Conservation (phyloP, 2,329 filamentous ascomycete genomes). For the Aureobasidium pullulans region DNA sequence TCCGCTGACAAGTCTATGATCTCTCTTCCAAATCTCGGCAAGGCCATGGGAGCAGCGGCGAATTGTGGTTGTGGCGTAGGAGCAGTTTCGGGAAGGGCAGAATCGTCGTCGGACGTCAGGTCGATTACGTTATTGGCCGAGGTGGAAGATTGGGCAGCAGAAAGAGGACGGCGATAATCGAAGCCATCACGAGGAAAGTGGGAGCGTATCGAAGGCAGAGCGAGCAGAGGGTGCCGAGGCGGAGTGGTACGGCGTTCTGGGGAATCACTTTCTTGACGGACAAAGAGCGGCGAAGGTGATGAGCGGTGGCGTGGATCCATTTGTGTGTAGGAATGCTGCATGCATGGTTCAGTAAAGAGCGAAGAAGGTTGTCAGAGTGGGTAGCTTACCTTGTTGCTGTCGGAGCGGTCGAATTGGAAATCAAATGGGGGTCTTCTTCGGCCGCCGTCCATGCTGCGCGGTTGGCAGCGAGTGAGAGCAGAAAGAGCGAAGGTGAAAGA, state of each 20-base stretch:
- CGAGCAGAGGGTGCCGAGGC: not conserved
- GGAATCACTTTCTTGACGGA: slow-evolving; percentile 19
- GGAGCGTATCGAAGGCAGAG: slow-evolving; percentile 16
- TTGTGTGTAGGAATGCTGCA: slow-evolving; percentile 2
- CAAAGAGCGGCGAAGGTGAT: slow-evolving; percentile 21
- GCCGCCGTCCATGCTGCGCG: slow-evolving; percentile 9
- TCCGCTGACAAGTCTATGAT: slow-evolving; percentile 33
- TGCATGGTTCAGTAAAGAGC: not conserved
- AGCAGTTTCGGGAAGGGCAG: not conserved
- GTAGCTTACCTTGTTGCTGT: not conserved
- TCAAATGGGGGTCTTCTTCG: slow-evolving; percentile 3
- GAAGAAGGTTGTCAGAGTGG: not conserved
- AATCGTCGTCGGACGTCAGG: slow-evolving; percentile 30
- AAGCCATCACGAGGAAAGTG: slow-evolving; percentile 46
- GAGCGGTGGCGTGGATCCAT: slow-evolving; percentile 6
- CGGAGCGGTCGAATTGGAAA: not conserved
- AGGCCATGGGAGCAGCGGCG: slow-evolving; percentile 20
- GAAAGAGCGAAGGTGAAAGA: not conserved
- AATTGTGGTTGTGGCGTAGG: slow-evolving; percentile 12
- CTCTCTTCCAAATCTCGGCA: slow-evolving; percentile 35
- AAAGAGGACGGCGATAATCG: slow-evolving; percentile 47
- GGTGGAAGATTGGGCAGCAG: slow-evolving; percentile 20
- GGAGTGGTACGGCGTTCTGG: not conserved
- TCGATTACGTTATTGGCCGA: slow-evolving; percentile 26
- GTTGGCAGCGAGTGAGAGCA: not conserved